These are phyloP conservation scores for Acephala macrosclerotiorum DNA, from an alignment of 2,329 filamentous ascomycete genomes.

Conservation along the genomic window DNA sequence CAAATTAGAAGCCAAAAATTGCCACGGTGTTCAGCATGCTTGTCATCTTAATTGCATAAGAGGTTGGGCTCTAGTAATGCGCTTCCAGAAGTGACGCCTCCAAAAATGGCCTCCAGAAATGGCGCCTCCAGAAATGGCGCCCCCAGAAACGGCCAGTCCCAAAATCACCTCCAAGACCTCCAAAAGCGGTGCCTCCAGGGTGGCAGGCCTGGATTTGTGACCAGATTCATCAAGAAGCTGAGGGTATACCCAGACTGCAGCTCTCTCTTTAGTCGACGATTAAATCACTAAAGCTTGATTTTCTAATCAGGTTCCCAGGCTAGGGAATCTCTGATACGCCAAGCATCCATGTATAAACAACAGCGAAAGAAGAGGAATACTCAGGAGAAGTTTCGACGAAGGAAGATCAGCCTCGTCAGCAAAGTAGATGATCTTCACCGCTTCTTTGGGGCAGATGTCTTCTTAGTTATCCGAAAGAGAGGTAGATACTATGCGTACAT, in stretches of 20 bases:
- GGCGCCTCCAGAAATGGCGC: too few species aligned
- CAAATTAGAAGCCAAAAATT: background rate
- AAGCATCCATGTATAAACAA: slow-evolving; percentile 9
- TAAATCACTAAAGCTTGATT: slow-evolving; percentile 7
- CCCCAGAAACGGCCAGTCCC: too few species aligned
- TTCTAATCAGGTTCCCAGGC: slow-evolving; percentile 11
- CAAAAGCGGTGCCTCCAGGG: too few species aligned
- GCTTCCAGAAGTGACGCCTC: too few species aligned
- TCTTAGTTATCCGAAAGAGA: slow-evolving; percentile 16
- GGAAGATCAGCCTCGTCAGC: slow-evolving; percentile 10
- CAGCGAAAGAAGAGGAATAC: slow-evolving; percentile 2
- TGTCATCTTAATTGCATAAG: too few species aligned
- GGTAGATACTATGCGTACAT: slow-evolving; percentile 14
- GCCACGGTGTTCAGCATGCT: background rate
- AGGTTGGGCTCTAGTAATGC: too few species aligned
- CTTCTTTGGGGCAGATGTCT: slow-evolving; percentile 15
- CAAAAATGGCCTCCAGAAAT: too few species aligned
- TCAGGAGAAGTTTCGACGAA: slow-evolving; percentile 14
- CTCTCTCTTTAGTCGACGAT: background rate
- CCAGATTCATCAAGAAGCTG: too few species aligned
- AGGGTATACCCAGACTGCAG: too few species aligned
- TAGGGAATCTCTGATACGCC: slow-evolving; percentile 3
- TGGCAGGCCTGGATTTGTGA: too few species aligned
- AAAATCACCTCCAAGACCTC: background rate
- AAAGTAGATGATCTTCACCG: slow-evolving; percentile 16